These are phyloP conservation scores for Trichosporon faecale DNA, from an alignment of 1,284 basidiomycete genomes.

Conservation along the genomic window DNA sequence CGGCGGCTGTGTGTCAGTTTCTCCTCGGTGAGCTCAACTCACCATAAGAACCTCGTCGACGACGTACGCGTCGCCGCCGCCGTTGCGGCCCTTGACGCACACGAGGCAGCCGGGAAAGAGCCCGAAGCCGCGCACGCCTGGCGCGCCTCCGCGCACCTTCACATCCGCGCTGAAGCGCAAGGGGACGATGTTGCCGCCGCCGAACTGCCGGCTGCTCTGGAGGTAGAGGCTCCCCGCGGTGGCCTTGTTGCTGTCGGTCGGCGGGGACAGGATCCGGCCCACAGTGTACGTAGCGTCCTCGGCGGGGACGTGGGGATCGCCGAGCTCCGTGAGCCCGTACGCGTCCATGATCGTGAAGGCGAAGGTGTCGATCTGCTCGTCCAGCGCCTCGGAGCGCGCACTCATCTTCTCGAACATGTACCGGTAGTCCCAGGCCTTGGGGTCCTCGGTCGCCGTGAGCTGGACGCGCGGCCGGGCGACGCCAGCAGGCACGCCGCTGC, in stretches of 20 bases:
- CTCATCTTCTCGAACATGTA: constrained; percentile 91
- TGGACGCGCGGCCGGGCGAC: constrained; percentile 32
- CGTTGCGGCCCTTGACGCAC: constrained; percentile 84
- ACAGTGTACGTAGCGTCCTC: constrained; percentile 74
- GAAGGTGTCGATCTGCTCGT: constrained; percentile 79
- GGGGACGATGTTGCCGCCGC: constrained; percentile 66
- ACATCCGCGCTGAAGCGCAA: constrained; percentile 64
- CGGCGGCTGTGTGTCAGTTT: constrained; percentile 48
- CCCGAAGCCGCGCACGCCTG: constrained; percentile 66
- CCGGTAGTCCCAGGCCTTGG: constrained; percentile 56
- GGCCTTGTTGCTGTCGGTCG: constrained; percentile 62
- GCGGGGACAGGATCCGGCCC: constrained; percentile 74
- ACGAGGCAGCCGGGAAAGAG: constrained; percentile 88
- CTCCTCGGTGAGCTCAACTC: constrained; percentile 33
- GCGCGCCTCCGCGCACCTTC: constrained; percentile 63
- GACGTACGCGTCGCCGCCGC: constrained; percentile 79
- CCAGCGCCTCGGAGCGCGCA: constrained; percentile 74
- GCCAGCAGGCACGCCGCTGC: constrained; percentile 18
- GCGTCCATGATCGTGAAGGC: constrained; percentile 66
- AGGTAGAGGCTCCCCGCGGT: constrained; percentile 69
- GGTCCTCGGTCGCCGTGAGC: constrained; percentile 33
- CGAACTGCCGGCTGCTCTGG: constrained; percentile 76
- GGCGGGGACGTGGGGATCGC: constrained; percentile 70
- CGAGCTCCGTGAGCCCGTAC: constrained; percentile 68
- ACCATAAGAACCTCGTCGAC: constrained; percentile 80